Percentiles rank a stretch among this genome's conserved stretches.
Evolutionary conservation across 192 early-diverging fungal species (phyloP).

Genomic region (Geranomyces variabilis): DNA sequence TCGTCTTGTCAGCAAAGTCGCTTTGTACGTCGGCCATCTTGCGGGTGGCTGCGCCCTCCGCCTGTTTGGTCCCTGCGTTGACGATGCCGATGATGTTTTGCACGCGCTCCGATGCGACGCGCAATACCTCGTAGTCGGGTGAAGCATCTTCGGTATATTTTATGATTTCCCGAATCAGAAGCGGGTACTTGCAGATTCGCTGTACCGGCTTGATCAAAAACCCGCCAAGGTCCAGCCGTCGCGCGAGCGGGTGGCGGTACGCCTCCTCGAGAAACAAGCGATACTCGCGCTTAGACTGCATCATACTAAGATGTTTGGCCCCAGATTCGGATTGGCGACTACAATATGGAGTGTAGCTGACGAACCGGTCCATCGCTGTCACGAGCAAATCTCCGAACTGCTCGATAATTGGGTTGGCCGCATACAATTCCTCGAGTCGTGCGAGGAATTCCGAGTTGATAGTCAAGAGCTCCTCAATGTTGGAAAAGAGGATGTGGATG

Average conservation of each 20-base stretch:
- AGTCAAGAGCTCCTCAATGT: conserved; percentile 49
- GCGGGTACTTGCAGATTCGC: conserved; percentile 98
- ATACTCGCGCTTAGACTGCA: conserved; percentile 41
- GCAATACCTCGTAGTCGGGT: conserved; percentile 39
- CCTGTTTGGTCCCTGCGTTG: conserved; percentile 50
- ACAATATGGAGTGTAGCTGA: conserved; percentile 55
- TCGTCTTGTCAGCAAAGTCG: conserved; percentile 53
- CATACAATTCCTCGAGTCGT: conserved; percentile 36
- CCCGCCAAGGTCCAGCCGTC: conserved; percentile 49
- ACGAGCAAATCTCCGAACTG: conserved; percentile 46
- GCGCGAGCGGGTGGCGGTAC: conserved; percentile 45
- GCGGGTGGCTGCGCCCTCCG: conserved; percentile 38
- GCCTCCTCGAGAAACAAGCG: conserved; percentile 53
- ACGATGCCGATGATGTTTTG: conserved; percentile 51
- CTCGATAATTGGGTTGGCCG: conserved; percentile 43
- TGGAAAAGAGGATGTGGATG: conserved; percentile 51
- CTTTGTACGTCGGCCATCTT: conserved; percentile 53
- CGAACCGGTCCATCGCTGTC: conserved; percentile 46
- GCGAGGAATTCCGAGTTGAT: conserved; percentile 51
- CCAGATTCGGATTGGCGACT: conserved; percentile 46
- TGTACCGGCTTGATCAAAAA: conserved; percentile 97
- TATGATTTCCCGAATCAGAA: conserved; percentile 69
- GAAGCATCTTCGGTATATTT: conserved; percentile 51
- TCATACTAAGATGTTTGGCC: conserved; percentile 40
- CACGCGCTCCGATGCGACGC: conserved; percentile 47